These are phyloP conservation scores for Fomitiporia mediterranea DNA, from an alignment of 1,284 basidiomycete species.

Conservation along the genomic window DNA sequence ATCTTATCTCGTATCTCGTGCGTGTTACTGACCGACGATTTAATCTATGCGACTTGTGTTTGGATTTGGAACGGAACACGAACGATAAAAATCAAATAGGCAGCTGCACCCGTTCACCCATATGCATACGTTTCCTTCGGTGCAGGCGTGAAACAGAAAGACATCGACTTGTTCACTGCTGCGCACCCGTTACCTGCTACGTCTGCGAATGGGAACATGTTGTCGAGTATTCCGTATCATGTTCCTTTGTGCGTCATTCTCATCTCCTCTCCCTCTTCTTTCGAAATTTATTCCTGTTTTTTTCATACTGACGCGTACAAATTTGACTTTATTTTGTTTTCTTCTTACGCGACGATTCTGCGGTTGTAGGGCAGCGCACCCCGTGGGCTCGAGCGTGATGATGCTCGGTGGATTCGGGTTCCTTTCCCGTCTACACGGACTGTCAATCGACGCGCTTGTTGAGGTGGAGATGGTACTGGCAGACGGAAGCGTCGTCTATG, in stretches of 20 bases:
- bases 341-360: no score
- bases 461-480: slow-evolving; percentile 83
- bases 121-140: slow-evolving; percentile 80
- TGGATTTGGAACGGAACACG: no score
- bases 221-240: slow-evolving; percentile 72
- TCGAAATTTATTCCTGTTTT: no score
- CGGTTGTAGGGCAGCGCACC: slow-evolving; percentile 62
- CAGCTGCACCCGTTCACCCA: slow-evolving; percentile 51
- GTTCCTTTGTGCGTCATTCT: slow-evolving; percentile 75
- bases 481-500: slow-evolving; percentile 70
- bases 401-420: slow-evolving; percentile 89
- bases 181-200: slow-evolving; percentile 60
- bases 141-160: slow-evolving; percentile 76
- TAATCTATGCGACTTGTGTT: no score
- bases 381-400: slow-evolving; percentile 79
- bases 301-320: no score
- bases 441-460: slow-evolving; percentile 82
- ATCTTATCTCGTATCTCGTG: no score
- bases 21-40: no score
- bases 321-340: no score
- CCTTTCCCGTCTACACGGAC: slow-evolving; percentile 73
- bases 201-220: slow-evolving; percentile 42
- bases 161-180: slow-evolving; percentile 74
- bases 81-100: no score
- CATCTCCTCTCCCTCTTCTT: slow-evolving; percentile 18